These are phyloP conservation scores for Pseudofabraea citricarpa DNA, from an alignment of 2,329 filamentous ascomycete species.

Conservation along the genomic window DNA sequence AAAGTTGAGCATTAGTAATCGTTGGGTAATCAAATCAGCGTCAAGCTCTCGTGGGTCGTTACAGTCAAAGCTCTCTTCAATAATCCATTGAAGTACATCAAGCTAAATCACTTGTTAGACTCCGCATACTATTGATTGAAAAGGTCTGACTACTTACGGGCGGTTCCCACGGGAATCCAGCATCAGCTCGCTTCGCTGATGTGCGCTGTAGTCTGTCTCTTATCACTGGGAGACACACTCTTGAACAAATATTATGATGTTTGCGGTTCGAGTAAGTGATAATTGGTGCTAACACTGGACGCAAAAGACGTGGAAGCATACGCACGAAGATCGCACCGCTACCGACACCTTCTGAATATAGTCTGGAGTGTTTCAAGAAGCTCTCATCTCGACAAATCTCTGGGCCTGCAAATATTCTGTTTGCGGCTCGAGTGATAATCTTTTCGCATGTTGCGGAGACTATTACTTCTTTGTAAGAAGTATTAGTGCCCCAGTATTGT, in stretches of 20 bases:
- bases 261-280: conserved; percentile 15
- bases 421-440: conserved; percentile 32
- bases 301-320: conserved; percentile 16
- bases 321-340: background rate
- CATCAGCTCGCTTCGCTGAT: background rate
- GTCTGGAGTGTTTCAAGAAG: background rate
- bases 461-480: conserved; percentile 21
- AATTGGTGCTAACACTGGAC: conserved; percentile 23
- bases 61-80: conserved; percentile 2
- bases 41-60: conserved; percentile 17
- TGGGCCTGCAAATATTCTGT: conserved; percentile 37
- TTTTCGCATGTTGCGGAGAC: conserved; percentile 26
- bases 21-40: conserved; percentile 19
- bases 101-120: background rate
- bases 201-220: background rate
- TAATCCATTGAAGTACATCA: conserved; percentile 13
- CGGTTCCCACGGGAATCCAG: conserved; percentile 13
- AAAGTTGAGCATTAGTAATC: conserved; percentile 23
- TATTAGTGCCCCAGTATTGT: conserved; percentile 21
- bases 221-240: conserved; percentile 3
- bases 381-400: conserved; percentile 26
- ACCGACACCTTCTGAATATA: conserved; percentile 1
- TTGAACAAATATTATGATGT: conserved; percentile 22
- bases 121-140: conserved; percentile 10
- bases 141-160: conserved; percentile 16